A percentile compares a stretch with the other conserved stretches of the same genome.
Evolutionary conservation across 108 stramenopile genomes (phyloP).

Genomic region (Mediolabrus comicus): DNA sequence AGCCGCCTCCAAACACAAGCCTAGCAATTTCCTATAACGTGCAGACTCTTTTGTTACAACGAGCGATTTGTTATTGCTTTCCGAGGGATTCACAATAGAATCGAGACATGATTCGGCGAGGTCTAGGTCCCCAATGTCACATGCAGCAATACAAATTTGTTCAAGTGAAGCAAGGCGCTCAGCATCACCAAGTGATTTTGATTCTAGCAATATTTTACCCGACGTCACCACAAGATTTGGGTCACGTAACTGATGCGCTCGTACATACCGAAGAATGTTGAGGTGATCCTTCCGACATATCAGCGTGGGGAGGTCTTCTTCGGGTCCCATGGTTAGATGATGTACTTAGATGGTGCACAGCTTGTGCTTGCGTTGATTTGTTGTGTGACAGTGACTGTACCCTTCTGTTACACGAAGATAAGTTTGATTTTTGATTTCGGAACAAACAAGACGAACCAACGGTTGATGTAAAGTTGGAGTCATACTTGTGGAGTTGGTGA

Average conservation of each 20-base stretch:
- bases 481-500: no score
- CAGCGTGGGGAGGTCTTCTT: slow-evolving; percentile 68
- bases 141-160: slow-evolving; percentile 65
- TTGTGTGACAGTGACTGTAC: no score
- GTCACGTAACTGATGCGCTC: slow-evolving; percentile 73
- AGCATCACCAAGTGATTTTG: slow-evolving; percentile 40
- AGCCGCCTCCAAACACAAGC: slow-evolving; percentile 64
- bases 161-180: slow-evolving; percentile 63
- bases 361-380: no score
- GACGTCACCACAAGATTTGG: slow-evolving; percentile 57
- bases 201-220: slow-evolving; percentile 53
- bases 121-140: slow-evolving; percentile 54
- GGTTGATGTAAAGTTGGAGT: no score
- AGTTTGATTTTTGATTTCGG: no score
- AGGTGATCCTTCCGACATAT: slow-evolving; percentile 63
- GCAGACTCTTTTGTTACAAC: slow-evolving; percentile 45
- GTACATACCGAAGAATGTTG: slow-evolving; percentile 71
- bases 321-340: slow-evolving; percentile 74
- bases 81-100: slow-evolving; percentile 5
- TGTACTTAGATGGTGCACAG: no score
- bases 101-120: slow-evolving; percentile 52
- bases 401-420: no score
- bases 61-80: neutral
- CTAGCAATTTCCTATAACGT: slow-evolving; percentile 72
- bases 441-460: no score